These are phyloP conservation scores for Oryza australiensis DNA, from an alignment of 176 grass and related monocot genomes.

Conservation along the genomic window DNA sequence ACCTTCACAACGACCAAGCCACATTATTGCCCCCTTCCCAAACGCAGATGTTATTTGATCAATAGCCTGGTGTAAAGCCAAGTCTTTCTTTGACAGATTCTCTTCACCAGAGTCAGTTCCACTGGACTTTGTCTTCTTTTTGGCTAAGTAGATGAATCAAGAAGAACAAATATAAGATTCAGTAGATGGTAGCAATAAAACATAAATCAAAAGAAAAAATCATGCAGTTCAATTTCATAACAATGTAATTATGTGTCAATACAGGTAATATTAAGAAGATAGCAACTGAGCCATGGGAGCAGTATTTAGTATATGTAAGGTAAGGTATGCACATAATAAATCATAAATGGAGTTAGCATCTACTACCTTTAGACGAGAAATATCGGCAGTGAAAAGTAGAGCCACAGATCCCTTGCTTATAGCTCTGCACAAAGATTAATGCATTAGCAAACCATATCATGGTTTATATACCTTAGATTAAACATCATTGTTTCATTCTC, in stretches of 20 bases:
- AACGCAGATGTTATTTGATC: conserved; percentile 91
- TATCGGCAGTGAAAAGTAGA: conserved; percentile 56
- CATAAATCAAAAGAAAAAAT: neutral
- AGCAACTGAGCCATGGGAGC: neutral
- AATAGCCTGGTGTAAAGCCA: conserved; percentile 88
- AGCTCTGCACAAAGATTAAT: conserved; percentile 55
- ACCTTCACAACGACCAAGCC: conserved; percentile 83
- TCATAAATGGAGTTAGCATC: neutral
- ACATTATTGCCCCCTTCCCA: conserved; percentile 96
- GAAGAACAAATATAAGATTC: conserved; percentile 29
- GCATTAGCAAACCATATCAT: conserved; percentile 21
- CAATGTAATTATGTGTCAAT: neutral
- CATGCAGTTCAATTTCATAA: neutral
- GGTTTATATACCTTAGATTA: neutral
- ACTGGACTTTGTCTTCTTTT: conserved; percentile 67
- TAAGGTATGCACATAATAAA: conserved; percentile 7
- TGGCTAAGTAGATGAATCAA: conserved; percentile 50
- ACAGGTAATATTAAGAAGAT: conserved; percentile 4
- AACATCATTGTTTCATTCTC: neutral
- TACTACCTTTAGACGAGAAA: conserved; percentile 81
- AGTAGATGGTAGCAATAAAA: conserved; percentile 6
- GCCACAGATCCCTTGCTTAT: conserved; percentile 58
- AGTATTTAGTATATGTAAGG: neutral
- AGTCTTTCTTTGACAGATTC: conserved; percentile 83
- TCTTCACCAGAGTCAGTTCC: conserved; percentile 72